phyloP scores from a whole-genome alignment of 1,284 basidiomycete species.

The Agaricales sp. region DNA sequence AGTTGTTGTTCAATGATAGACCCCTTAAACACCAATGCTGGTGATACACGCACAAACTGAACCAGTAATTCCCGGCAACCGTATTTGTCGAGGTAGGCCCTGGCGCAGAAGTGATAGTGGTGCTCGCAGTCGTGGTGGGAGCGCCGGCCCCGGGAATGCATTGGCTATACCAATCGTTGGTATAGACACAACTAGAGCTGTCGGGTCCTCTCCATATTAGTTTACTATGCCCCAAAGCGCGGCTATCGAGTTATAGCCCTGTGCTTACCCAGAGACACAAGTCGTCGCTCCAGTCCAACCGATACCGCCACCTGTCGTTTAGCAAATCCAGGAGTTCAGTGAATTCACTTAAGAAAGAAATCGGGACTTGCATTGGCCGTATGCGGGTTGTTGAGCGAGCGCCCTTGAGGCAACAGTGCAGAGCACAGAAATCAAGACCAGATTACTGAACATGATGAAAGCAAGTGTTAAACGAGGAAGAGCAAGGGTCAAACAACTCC shows the following conservation, averaged over 20 bases:
- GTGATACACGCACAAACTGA: conserved; percentile 39
- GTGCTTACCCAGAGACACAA: neutral
- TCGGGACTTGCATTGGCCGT: no score
- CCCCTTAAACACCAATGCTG: neutral
- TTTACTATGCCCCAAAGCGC: conserved; percentile 12
- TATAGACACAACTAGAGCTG: neutral
- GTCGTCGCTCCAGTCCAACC: neutral
- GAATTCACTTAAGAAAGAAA: no score
- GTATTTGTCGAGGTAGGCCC: conserved; percentile 10
- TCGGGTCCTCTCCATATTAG: conserved; percentile 9
- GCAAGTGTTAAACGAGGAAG: no score
- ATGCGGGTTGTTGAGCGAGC: no score
- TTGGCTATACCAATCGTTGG: conserved; percentile 12
- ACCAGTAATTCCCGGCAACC: conserved; percentile 33
- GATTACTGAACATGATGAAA: no score
- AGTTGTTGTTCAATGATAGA: neutral
- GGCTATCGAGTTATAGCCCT: conserved; percentile 10
- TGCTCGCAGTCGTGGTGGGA: conserved; percentile 9
- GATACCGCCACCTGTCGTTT: neutral
- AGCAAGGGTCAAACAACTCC: no score
- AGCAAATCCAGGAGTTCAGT: no score
- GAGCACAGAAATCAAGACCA: no score
- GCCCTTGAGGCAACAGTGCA: no score
- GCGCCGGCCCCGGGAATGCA: conserved; percentile 12
- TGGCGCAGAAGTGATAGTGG: conserved; percentile 7